These are phyloP conservation scores for Aspergillus thermomutatus DNA, from an alignment of 2,329 filamentous ascomycete species.

Conservation along the genomic window DNA sequence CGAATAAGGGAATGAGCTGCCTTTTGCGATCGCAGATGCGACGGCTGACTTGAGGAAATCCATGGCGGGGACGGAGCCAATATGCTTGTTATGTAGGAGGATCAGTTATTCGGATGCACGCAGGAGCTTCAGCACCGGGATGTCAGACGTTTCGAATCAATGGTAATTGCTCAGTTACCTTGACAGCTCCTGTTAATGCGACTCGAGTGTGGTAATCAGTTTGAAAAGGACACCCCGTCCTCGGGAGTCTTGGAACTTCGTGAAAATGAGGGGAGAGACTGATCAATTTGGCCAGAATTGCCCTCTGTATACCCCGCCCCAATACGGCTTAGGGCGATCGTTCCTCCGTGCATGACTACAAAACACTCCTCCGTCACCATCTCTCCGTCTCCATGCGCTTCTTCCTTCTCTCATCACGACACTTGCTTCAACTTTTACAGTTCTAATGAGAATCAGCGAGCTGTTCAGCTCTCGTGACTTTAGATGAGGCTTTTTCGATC, in stretches of 20 bases:
- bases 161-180: not conserved
- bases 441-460: not conserved
- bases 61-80: slow-evolving; percentile 54
- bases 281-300: not conserved
- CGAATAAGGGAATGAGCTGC: slow-evolving; percentile 85
- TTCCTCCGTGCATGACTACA: not conserved
- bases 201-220: not conserved
- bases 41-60: slow-evolving; percentile 98
- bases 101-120: slow-evolving; percentile 6
- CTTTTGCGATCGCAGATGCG: slow-evolving; percentile 92
- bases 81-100: not conserved
- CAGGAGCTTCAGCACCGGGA: not conserved
- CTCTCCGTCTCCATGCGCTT: not conserved
- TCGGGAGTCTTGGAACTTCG: not conserved
- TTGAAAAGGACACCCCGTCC: not conserved
- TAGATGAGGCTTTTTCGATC: not conserved
- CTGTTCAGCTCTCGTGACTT: not conserved
- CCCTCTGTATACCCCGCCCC: slow-evolving; percentile 15
- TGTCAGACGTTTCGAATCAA: not conserved
- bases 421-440: not conserved
- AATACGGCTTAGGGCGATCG: slow-evolving; percentile 20
- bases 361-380: slow-evolving; percentile 2
- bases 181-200: not conserved
- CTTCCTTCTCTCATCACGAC: not conserved
- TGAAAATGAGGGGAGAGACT: not conserved